Base-by-base conservation (phyloP, 768 basidiomycete species). In the Naganishia vishniacii region DNA sequence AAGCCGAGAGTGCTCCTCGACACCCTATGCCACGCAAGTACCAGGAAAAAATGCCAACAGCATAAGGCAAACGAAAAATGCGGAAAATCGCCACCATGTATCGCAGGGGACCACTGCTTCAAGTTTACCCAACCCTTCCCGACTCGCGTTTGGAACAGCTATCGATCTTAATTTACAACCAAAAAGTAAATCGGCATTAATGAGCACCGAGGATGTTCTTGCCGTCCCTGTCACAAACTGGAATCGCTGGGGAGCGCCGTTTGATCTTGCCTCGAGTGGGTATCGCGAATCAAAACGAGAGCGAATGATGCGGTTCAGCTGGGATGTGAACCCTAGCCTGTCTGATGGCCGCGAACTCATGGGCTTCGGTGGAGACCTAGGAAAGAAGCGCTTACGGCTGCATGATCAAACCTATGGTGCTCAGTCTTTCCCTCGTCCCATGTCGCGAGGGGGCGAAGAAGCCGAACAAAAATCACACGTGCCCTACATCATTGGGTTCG, bases 401-500 rank as follows among this genome's bases (percentile, higher is more conserved):
- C 4, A 18, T 12, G 37, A 12, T 2, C 37, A 23, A 20, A 20
- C 12, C 23, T 32, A 40, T 16, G 12, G 20, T 25, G 23, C 23
- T 15, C 6, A 11, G n/a, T 34, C 8, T 53, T 25, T 1, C 34
- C 13, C 4, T 40, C 11, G 25, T 34, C n/a, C 20, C 3, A 9
- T 45, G 25, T n/a, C 45, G n/a, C 15, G 16, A 34, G 23, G 23
- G 18, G 15, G 34, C 20, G 48, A 40, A 4, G 48, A n/a, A 18
- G 16, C 41, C 12, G 49, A 45, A 15, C 41, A 41, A 11, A 51
- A 46, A 4, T 3, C 18, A 13, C 46, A 26, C 6, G 13, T 65
- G n/a, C 58, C 64, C 16, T 76, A 76, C 45, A 61, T 62, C 23
- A 67, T 76, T 0, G 75, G 75, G 13, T 74, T 68, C 68, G 73